phyloP scores from a whole-genome alignment of 164 flowering plant species.

The Chimonanthus praecox region DNA sequence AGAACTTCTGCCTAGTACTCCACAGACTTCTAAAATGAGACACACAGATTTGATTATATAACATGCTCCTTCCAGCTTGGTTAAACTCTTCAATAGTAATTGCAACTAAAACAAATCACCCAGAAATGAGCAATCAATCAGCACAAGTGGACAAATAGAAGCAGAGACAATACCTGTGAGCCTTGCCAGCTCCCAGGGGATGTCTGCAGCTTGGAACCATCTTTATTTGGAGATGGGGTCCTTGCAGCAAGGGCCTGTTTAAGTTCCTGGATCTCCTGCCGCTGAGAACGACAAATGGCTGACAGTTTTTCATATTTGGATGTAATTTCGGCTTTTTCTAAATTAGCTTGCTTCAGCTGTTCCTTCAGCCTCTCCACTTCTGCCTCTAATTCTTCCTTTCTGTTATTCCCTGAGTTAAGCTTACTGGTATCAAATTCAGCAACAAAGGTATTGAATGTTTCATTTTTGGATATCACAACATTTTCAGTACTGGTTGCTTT shows the following conservation, averaged over 20 bases:
- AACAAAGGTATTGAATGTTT: slow-evolving; percentile 64
- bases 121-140: background rate
- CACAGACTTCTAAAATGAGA: no score
- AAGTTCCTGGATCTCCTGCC: slow-evolving; percentile 94
- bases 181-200: slow-evolving; percentile 28
- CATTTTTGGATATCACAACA: slow-evolving; percentile 31
- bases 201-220: slow-evolving; percentile 30
- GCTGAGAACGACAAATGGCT: slow-evolving; percentile 89
- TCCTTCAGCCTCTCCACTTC: slow-evolving; percentile 71
- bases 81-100: no score
- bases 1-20: no score
- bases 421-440: slow-evolving; percentile 74
- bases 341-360: slow-evolving; percentile 53
- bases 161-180: slow-evolving; percentile 36
- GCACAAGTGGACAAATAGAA: background rate
- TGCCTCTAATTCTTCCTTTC: slow-evolving; percentile 44
- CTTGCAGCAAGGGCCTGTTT: slow-evolving; percentile 67
- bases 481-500: slow-evolving; percentile 35
- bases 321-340: slow-evolving; percentile 76
- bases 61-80: no score
- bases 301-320: slow-evolving; percentile 86
- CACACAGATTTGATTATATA: no score
- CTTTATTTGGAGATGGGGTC: slow-evolving; percentile 57
- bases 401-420: slow-evolving; percentile 29
- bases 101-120: background rate